Evolutionary conservation across 116 monocot species (phyloP).

Genomic region (Posidonia oceanica): DNA sequence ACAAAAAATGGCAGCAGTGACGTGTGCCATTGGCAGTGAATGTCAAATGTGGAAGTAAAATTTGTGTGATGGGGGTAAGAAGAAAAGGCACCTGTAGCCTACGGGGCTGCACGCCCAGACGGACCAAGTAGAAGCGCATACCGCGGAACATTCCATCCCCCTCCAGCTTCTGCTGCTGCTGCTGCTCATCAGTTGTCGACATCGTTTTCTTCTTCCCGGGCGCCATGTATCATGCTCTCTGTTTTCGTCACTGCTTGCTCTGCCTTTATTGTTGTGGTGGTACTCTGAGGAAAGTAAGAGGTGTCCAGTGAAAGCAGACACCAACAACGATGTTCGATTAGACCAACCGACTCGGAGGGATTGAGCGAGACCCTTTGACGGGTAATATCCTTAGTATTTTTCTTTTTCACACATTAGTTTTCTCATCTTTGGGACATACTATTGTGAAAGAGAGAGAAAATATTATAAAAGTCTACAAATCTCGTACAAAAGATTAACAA

Average conservation of each 20-base stretch:
- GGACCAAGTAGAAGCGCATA: constrained; percentile 65
- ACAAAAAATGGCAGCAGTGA: too few relatives aligned
- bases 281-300: background rate
- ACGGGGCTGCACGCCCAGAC: constrained; percentile 42
- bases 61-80: too few relatives aligned
- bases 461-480: too few relatives aligned
- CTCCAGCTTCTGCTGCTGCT: constrained; percentile 17
- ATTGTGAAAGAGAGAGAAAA: too few relatives aligned
- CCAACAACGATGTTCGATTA: background rate
- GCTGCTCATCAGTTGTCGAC: background rate
- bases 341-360: too few relatives aligned
- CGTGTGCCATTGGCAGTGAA: too few relatives aligned
- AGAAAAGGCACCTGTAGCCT: constrained; percentile 47
- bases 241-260: too few relatives aligned
- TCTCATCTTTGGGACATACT: too few relatives aligned
- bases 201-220: constrained; percentile 11
- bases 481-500: too few relatives aligned
- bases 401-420: too few relatives aligned
- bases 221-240: constrained; percentile 1
- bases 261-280: background rate
- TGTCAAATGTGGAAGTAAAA: background rate
- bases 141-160: constrained; percentile 66
- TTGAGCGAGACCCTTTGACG: background rate
- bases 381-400: too few relatives aligned
- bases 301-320: background rate